A percentile compares a stretch with the other conserved stretches of the same genome.
Evolutionary conservation across 2,329 filamentous ascomycete species (phyloP).

Genomic region (Ophiosphaerella herpotricha): DNA sequence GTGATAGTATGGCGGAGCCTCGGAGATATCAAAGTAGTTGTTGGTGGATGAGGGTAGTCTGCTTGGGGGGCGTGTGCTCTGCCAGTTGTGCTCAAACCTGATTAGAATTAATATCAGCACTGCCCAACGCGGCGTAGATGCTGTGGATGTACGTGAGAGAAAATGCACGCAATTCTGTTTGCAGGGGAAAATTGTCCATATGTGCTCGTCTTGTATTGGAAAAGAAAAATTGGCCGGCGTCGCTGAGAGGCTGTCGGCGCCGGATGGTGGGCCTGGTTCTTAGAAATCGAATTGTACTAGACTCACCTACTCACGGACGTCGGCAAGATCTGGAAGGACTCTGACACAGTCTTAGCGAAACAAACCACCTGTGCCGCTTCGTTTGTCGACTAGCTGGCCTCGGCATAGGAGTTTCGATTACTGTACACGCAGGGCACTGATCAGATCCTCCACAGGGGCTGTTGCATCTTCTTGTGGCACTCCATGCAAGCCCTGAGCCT

Average conservation of each 20-base stretch:
- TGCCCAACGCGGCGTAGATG: not conserved
- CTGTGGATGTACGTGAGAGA: not conserved
- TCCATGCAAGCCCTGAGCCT: constrained; percentile 18
- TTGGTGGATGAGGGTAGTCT: constrained; percentile 14
- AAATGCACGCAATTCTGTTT: not conserved
- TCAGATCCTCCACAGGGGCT: too few relatives aligned
- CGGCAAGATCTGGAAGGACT: constrained; percentile 1
- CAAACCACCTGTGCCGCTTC: not conserved
- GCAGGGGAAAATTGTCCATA: constrained; percentile 10
- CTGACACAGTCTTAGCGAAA: constrained; percentile 15
- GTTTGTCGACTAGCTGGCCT: constrained; percentile 18
- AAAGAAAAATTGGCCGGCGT: constrained; percentile 12
- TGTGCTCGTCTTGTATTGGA: constrained; percentile 12
- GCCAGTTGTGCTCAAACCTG: constrained; percentile 16
- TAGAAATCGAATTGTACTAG: constrained; percentile 30
- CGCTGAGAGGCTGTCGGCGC: constrained; percentile 26
- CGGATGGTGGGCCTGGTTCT: constrained; percentile 16
- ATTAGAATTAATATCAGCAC: constrained; percentile 19
- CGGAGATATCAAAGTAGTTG: constrained; percentile 17
- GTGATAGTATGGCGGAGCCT: constrained; percentile 26
- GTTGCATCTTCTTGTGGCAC: constrained; percentile 19
- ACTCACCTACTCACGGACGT: constrained; percentile 13
- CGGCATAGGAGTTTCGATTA: constrained; percentile 4
- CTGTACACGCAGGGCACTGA: too few relatives aligned
- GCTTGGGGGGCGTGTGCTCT: constrained; percentile 16